phyloP scores from a whole-genome alignment of 2,329 filamentous ascomycete genomes.

The Botrytis paeoniae region DNA sequence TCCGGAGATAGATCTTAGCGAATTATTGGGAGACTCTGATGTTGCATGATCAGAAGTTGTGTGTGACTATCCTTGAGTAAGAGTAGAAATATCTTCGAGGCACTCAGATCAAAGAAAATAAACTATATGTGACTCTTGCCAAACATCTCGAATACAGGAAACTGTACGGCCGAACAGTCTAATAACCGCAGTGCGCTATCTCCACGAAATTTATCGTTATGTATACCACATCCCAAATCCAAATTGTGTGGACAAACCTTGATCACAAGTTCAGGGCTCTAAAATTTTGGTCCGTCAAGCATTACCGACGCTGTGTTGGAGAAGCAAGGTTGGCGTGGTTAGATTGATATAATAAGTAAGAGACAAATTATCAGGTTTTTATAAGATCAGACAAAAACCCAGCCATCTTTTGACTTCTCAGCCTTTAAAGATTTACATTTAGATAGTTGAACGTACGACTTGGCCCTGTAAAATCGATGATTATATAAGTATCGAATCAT shows the following conservation, averaged over 20 bases:
- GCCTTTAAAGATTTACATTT: background rate
- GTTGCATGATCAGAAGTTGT: too few relatives aligned
- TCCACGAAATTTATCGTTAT: background rate
- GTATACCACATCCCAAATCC: too few relatives aligned
- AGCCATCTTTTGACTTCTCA: background rate
- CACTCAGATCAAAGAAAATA: too few relatives aligned
- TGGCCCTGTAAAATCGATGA: fast-evolving
- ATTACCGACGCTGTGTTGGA: too few relatives aligned
- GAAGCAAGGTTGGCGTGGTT: slow-evolving; percentile 26
- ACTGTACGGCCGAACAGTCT: too few relatives aligned
- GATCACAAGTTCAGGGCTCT: too few relatives aligned
- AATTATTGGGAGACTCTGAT: background rate
- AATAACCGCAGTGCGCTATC: too few relatives aligned
- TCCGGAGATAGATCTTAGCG: background rate
- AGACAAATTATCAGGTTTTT: too few relatives aligned
- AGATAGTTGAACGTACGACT: background rate
- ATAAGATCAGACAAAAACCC: background rate
- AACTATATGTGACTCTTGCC: too few relatives aligned
- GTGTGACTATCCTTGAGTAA: background rate
- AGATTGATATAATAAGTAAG: background rate
- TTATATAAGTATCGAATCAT: fast-evolving
- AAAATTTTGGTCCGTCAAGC: too few relatives aligned
- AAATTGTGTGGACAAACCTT: too few relatives aligned
- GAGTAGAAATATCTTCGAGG: background rate
- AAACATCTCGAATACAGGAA: background rate